These are phyloP conservation scores for Xylariaceae sp. DNA, from an alignment of 2,329 filamentous ascomycete genomes.

Conservation along the genomic window DNA sequence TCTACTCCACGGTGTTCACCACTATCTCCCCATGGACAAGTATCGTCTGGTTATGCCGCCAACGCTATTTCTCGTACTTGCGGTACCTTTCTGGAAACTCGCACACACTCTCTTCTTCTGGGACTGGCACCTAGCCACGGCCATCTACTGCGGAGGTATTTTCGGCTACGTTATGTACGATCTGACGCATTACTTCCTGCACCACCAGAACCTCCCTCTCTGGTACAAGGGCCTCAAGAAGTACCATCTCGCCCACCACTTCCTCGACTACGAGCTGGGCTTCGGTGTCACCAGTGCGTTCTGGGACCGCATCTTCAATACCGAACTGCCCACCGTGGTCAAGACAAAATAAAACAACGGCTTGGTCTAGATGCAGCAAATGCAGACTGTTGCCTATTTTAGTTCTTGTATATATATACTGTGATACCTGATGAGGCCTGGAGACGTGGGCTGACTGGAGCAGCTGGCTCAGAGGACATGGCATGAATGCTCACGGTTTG, in stretches of 20 bases:
- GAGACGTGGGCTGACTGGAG: too few species aligned
- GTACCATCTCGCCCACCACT: slow-evolving; percentile 95
- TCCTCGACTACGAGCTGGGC: slow-evolving; percentile 94
- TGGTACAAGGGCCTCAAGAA: slow-evolving; percentile 95
- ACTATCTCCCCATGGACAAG: slow-evolving; percentile 99
- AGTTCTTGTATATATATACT: too few species aligned
- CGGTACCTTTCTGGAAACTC: slow-evolving; percentile 87
- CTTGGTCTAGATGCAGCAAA: not conserved
- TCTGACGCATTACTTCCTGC: slow-evolving; percentile 96
- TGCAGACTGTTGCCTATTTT: too few species aligned
- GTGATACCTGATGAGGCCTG: too few species aligned
- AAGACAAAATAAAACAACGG: slow-evolving; percentile 30
- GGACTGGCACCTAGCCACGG: slow-evolving; percentile 77
- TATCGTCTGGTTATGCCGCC: slow-evolving; percentile 97
- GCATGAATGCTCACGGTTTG: too few species aligned
- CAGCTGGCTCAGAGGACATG: too few species aligned
- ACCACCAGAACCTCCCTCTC: slow-evolving; percentile 84
- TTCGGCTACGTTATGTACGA: slow-evolving; percentile 98
- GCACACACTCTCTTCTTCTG: slow-evolving; percentile 78
- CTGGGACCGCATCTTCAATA: slow-evolving; percentile 92
- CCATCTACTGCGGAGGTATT: slow-evolving; percentile 82
- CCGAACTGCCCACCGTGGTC: slow-evolving; percentile 57
- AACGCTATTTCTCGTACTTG: slow-evolving; percentile 76
- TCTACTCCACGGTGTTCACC: slow-evolving; percentile 91
- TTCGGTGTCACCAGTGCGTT: slow-evolving; percentile 96